phyloP scores from a whole-genome alignment of 192 early-diverging fungal genomes.

The Umbelopsis ramanniana region DNA sequence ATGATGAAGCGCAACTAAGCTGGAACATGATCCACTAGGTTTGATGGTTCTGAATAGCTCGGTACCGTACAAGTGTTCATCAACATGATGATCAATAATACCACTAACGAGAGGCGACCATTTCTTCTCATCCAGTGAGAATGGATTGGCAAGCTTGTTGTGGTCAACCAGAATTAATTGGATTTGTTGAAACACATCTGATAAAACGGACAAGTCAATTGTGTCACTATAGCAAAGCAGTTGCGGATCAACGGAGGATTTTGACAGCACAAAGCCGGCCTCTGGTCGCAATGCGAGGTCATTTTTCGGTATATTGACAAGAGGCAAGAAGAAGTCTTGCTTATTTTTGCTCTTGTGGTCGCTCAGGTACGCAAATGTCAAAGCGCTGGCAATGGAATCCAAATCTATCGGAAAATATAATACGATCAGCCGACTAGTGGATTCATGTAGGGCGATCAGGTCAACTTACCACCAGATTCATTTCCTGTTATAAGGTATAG shows the following conservation, averaged over 20 bases:
- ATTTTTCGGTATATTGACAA: slow-evolving; percentile 58
- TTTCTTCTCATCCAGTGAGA: slow-evolving; percentile 16
- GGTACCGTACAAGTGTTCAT: slow-evolving; percentile 54
- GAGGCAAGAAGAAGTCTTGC: slow-evolving; percentile 50
- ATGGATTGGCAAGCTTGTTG: slow-evolving; percentile 56
- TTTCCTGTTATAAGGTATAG: slow-evolving; percentile 65
- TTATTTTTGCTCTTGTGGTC: slow-evolving; percentile 8
- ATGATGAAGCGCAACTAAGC: slow-evolving; percentile 54
- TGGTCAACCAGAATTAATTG: slow-evolving; percentile 68
- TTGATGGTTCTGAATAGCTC: slow-evolving; percentile 54
- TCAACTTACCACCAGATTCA: slow-evolving; percentile 68
- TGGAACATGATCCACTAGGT: slow-evolving; percentile 62
- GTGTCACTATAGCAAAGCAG: slow-evolving; percentile 56
- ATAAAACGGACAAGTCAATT: slow-evolving; percentile 22
- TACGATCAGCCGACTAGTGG: background rate
- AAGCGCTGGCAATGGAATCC: slow-evolving; percentile 68
- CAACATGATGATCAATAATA: slow-evolving; percentile 75
- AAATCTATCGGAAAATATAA: slow-evolving; percentile 50
- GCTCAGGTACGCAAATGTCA: slow-evolving; percentile 59
- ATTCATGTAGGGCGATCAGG: background rate
- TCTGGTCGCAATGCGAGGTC: slow-evolving; percentile 73
- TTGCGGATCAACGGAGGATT: slow-evolving; percentile 32
- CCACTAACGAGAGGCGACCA: slow-evolving; percentile 47
- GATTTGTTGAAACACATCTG: slow-evolving; percentile 10
- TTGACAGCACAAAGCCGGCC: slow-evolving; percentile 52